A percentile compares a stretch with the other conserved stretches of the same genome.
These are phyloP conservation scores for Coniochaeta sp. DNA, from an alignment of 2,329 filamentous ascomycete genomes.

Conservation along the genomic window DNA sequence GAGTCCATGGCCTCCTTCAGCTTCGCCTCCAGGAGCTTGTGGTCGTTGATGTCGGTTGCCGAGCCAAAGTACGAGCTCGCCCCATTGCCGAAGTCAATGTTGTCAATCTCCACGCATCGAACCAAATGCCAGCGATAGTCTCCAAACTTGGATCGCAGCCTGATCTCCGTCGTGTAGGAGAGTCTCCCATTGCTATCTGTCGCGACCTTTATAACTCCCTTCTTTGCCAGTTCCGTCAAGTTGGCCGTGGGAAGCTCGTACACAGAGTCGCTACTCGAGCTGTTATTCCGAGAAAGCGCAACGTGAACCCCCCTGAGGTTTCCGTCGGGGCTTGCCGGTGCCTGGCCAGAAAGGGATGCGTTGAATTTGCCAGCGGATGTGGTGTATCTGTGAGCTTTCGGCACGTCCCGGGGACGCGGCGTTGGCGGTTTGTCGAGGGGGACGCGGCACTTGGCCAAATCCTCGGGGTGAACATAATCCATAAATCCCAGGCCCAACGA, in stretches of 20 bases:
- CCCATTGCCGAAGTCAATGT: conserved; percentile 66
- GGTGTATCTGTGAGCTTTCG: neutral
- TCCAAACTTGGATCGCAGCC: conserved; percentile 76
- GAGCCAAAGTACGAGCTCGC: conserved; percentile 95
- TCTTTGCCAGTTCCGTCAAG: conserved; percentile 60
- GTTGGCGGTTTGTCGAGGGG: conserved; percentile 38
- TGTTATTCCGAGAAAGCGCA: conserved; percentile 39
- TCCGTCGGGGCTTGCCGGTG: conserved; percentile 5
- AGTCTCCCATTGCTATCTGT: conserved; percentile 78
- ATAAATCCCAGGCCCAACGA: conserved; percentile 82
- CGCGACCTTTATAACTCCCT: conserved; percentile 73
- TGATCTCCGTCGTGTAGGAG: conserved; percentile 84
- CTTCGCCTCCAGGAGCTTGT: conserved; percentile 86
- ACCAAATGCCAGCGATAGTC: conserved; percentile 96
- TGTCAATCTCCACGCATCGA: conserved; percentile 78
- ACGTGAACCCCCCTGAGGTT: conserved; percentile 26
- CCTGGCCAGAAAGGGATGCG: neutral
- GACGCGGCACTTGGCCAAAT: conserved; percentile 80
- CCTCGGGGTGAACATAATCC: conserved; percentile 86
- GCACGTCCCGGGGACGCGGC: conserved; percentile 19
- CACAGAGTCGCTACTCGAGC: conserved; percentile 39
- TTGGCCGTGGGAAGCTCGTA: conserved; percentile 47
- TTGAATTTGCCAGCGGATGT: conserved; percentile 3
- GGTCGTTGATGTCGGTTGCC: conserved; percentile 96
- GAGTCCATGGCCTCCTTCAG: conserved; percentile 97